Evolutionary conservation across 805 yeast genomes (phyloP).

Genomic region (Yamadazyma paraphyllophila): DNA sequence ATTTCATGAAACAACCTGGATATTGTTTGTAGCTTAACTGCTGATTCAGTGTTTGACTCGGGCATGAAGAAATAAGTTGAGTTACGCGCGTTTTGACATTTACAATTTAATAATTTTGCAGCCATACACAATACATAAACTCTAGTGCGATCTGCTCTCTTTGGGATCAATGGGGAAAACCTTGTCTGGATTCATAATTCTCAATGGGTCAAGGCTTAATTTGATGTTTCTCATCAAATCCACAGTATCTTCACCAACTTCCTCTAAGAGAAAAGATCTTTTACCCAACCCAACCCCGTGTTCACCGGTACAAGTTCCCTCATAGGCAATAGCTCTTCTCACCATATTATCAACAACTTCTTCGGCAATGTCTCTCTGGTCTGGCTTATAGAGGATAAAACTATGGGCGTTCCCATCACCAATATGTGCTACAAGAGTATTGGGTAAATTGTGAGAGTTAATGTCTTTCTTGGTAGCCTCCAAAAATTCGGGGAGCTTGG

Average conservation of each 20-base stretch:
- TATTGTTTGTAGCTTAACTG: conserved; percentile 30
- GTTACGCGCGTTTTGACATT: neutral
- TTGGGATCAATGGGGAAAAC: conserved; percentile 65
- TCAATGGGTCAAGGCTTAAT: conserved; percentile 64
- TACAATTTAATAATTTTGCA: neutral
- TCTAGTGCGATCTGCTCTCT: conserved; percentile 18
- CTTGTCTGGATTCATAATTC: conserved; percentile 75
- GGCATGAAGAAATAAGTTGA: neutral
- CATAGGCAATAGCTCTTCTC: conserved; percentile 31
- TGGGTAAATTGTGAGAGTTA: conserved; percentile 47
- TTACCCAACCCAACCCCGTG: conserved; percentile 84
- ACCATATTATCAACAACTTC: conserved; percentile 27
- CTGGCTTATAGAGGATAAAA: conserved; percentile 56
- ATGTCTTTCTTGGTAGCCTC: conserved; percentile 60
- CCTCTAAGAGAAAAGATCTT: conserved; percentile 55
- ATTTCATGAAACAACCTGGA: conserved; percentile 53
- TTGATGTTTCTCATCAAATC: conserved; percentile 71
- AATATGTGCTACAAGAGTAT: conserved; percentile 73
- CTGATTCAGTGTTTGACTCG: neutral
- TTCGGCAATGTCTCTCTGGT: conserved; percentile 43
- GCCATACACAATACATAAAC: neutral
- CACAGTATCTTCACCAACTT: conserved; percentile 63
- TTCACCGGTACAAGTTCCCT: conserved; percentile 85
- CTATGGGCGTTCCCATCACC: conserved; percentile 86
- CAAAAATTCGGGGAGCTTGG: conserved; percentile 62